Conservation (phyloP, 495 filamentous ascomycete genomes). For the Podospora pseudocomata region DNA sequence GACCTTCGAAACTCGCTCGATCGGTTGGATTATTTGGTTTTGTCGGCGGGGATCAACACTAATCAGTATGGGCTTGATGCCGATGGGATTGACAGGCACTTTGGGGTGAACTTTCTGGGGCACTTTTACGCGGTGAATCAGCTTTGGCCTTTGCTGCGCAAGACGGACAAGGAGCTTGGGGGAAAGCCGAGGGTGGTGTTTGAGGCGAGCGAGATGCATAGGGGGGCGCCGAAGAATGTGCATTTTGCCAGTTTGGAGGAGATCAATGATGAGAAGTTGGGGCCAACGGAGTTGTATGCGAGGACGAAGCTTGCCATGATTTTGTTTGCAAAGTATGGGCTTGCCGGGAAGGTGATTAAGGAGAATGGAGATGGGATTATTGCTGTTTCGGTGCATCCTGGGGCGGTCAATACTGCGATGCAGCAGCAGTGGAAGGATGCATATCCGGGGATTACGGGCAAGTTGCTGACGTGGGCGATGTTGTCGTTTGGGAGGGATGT, state of each 20-base stretch:
- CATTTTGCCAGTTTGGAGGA: conserved; percentile 49
- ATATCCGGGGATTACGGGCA: conserved; percentile 42
- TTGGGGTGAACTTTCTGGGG: conserved; percentile 49
- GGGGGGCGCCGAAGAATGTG: conserved; percentile 39
- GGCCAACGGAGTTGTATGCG: conserved; percentile 50
- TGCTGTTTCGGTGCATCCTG: conserved; percentile 43
- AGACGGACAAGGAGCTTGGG: conserved; percentile 32
- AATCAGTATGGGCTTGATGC: conserved; percentile 38
- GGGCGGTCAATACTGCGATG: conserved; percentile 45
- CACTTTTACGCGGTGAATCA: conserved; percentile 45
- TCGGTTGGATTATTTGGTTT: conserved; percentile 45
- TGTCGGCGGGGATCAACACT: conserved; percentile 49
- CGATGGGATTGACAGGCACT: conserved; percentile 51
- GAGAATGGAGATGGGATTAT: conserved; percentile 40
- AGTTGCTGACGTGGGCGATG: conserved; percentile 36
- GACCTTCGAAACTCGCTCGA: conserved; percentile 29
- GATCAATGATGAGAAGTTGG: conserved; percentile 52
- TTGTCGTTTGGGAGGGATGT: conserved; percentile 33
- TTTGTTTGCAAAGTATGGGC: conserved; percentile 47
- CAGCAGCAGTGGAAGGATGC: conserved; percentile 49
- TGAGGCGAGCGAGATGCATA: conserved; percentile 55
- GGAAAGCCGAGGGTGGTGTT: conserved; percentile 45
- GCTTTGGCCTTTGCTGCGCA: conserved; percentile 43
- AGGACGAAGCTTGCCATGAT: conserved; percentile 56
- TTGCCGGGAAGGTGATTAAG: conserved; percentile 40